Conservation (phyloP, 306 rosid species). For the Sechiopsis laciniata region DNA sequence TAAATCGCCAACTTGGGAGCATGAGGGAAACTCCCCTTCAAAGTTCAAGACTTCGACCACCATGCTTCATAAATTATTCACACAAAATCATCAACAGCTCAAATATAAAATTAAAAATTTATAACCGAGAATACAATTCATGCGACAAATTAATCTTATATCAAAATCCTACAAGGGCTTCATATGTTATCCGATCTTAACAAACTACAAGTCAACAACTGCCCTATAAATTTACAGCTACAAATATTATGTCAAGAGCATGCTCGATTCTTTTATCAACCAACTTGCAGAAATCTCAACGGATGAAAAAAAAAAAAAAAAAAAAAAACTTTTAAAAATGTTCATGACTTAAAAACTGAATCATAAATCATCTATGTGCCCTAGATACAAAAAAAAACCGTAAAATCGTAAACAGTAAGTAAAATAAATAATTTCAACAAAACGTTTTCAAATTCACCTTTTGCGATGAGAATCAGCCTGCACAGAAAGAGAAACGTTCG, state of each 20-base stretch:
- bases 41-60: too few species aligned
- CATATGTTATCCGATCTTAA: not conserved
- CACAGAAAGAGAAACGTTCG: constrained; percentile 3
- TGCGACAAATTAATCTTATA: not conserved
- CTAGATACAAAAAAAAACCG: not conserved
- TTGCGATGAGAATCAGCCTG: constrained; percentile 81
- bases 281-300: not conserved
- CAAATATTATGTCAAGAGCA: not conserved
- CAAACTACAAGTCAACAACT: not conserved
- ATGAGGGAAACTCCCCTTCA: too few species aligned
- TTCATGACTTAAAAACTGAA: not conserved
- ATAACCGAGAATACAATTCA: too few species aligned
- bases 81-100: too few species aligned
- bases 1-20: too few species aligned
- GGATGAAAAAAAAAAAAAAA: not conserved
- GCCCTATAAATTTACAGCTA: not conserved
- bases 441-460: constrained; percentile 40
- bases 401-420: not conserved
- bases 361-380: not conserved
- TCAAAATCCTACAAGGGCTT: not conserved
- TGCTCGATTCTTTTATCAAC: not conserved
- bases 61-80: too few species aligned
- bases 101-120: too few species aligned
- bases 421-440: not conserved
- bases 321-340: too few species aligned